Evolutionary conservation across 2,329 filamentous ascomycete genomes (phyloP).

Genomic region (Talaromyces sp.): DNA sequence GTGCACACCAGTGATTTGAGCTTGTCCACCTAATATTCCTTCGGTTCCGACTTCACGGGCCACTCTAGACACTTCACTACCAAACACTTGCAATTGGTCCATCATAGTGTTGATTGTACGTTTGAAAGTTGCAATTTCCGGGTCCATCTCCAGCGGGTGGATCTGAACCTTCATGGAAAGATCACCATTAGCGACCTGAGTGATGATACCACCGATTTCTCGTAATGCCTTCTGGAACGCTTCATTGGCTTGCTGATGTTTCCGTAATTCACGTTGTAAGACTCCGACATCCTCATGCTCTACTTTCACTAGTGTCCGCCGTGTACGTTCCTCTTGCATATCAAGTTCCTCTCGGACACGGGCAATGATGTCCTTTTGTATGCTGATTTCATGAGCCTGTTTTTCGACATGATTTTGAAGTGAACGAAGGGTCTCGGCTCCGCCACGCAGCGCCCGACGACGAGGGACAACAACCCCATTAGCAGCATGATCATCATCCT

Average conservation of each 20-base stretch:
- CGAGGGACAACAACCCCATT: constrained; percentile 7
- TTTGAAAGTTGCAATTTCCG: constrained; percentile 91
- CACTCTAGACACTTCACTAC: constrained; percentile 83
- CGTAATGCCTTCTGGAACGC: constrained; percentile 96
- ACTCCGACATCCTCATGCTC: constrained; percentile 84
- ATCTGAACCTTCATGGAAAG: constrained; percentile 90
- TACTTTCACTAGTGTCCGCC: constrained; percentile 73
- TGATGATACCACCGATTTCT: constrained; percentile 96
- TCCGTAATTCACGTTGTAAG: constrained; percentile 87
- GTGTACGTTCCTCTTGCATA: constrained; percentile 78
- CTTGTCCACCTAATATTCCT: constrained; percentile 81
- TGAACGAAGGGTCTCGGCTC: constrained; percentile 50
- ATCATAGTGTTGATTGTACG: constrained; percentile 96
- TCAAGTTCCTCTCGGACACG: constrained; percentile 80
- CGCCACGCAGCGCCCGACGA: constrained; percentile 56
- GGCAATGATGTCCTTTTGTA: constrained; percentile 77
- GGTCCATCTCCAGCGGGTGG: constrained; percentile 88
- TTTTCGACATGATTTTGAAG: constrained; percentile 87
- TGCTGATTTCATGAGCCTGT: constrained; percentile 86
- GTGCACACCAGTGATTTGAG: constrained; percentile 79
- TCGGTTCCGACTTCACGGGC: constrained; percentile 89
- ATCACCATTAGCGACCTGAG: constrained; percentile 86
- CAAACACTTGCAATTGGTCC: constrained; percentile 87
- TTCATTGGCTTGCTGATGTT: constrained; percentile 96
- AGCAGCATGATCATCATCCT: constrained; percentile 43